Evolutionary conservation across 257 asterid genomes (phyloP).

Genomic region (Penstemon barbatus): DNA sequence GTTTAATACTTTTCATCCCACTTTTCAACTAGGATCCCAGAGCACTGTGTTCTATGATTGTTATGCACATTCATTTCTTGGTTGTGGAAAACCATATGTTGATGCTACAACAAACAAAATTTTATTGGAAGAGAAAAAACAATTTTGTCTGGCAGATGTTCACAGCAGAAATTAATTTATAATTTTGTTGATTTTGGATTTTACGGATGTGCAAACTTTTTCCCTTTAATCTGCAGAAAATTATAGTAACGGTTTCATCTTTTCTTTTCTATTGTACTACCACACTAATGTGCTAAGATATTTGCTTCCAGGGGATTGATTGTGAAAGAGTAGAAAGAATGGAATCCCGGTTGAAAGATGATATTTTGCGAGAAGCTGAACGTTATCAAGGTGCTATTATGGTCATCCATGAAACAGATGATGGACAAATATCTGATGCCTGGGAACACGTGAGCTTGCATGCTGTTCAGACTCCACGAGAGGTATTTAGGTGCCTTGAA

Average conservation of each 20-base stretch:
- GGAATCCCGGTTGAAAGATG: conserved; percentile 96
- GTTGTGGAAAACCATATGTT: conserved; percentile 5
- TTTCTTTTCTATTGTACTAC: conserved; percentile 21
- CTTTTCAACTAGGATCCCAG: conserved; percentile 1
- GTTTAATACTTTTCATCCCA: conserved; percentile 6
- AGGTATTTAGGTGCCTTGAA: conserved; percentile 83
- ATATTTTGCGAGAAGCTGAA: conserved; percentile 94
- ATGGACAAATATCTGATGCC: conserved; percentile 83
- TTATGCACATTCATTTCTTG: conserved; percentile 15
- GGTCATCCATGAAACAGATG: conserved; percentile 94
- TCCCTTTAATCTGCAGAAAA: not conserved
- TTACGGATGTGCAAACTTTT: not conserved
- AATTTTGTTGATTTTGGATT: not conserved
- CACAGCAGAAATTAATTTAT: not conserved
- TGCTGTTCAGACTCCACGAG: conserved; percentile 90
- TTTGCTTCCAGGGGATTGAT: conserved; percentile 74
- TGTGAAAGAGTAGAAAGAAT: conserved; percentile 92
- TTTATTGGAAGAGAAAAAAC: conserved; percentile 3
- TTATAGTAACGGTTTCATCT: not conserved
- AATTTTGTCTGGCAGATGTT: conserved; percentile 22
- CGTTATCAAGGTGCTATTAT: conserved; percentile 84
- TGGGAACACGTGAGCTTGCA: conserved; percentile 81
- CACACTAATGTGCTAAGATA: conserved; percentile 35
- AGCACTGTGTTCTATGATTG: conserved; percentile 6
- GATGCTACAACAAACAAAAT: conserved; percentile 7